These are phyloP conservation scores for Dalbergia cochinchinensis DNA, from an alignment of 306 rosid genomes.

Conservation along the genomic window DNA sequence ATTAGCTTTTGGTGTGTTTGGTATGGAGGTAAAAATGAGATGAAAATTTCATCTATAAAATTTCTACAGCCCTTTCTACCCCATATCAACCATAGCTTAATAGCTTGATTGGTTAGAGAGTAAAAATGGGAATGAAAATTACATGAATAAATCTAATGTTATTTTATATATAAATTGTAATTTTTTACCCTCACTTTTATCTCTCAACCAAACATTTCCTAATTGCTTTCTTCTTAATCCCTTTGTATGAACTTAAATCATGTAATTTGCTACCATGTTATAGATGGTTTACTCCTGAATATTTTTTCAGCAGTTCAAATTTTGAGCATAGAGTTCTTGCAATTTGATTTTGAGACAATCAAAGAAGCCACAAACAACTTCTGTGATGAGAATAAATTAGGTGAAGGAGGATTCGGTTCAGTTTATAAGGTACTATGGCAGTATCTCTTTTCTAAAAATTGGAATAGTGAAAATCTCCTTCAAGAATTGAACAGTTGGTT, in stretches of 20 bases:
- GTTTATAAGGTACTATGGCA: conserved; percentile 60
- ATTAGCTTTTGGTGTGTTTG: background rate
- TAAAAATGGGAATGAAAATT: too few species aligned
- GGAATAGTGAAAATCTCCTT: background rate
- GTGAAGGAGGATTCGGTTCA: conserved; percentile 65
- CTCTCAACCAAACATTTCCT: too few species aligned
- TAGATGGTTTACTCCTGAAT: conserved; percentile 2
- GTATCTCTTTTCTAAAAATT: background rate
- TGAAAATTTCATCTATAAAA: background rate
- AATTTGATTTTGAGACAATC: conserved; percentile 52
- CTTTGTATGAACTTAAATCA: too few species aligned
- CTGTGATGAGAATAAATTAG: conserved; percentile 52
- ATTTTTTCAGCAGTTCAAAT: conserved; percentile 44
- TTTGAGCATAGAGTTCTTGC: conserved; percentile 44
- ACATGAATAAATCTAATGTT: too few species aligned
- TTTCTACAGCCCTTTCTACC: too few species aligned
- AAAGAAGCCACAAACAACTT: conserved; percentile 58
- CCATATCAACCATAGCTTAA: too few species aligned
- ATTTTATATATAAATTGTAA: too few species aligned
- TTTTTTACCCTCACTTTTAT: too few species aligned
- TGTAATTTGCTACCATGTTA: background rate
- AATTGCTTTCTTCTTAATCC: too few species aligned
- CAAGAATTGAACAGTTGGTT: background rate
- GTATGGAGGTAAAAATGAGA: too few species aligned
- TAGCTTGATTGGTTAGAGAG: too few species aligned